Evolutionary conservation across 2,329 filamentous ascomycete genomes (phyloP).

Genomic region (Fusarium coicis): DNA sequence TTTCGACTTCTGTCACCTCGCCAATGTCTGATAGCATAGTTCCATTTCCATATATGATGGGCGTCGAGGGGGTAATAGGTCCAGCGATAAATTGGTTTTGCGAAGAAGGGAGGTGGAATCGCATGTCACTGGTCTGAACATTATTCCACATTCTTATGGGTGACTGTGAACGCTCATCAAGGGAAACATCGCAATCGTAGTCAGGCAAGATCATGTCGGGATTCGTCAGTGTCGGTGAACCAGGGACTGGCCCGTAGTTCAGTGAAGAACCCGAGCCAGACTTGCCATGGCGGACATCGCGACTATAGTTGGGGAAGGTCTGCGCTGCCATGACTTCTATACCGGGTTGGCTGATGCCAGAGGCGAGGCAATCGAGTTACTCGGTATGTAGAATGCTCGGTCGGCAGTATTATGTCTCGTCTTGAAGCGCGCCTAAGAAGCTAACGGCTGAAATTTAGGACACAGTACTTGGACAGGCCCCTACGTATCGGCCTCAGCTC

Average conservation of each 20-base stretch:
- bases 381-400: not conserved
- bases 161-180: conserved; percentile 62
- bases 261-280: conserved; percentile 41
- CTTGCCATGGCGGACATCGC: conserved; percentile 45
- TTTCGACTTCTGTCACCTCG: conserved; percentile 66
- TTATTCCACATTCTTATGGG: conserved; percentile 65
- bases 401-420: conserved; percentile 7
- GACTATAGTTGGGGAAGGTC: conserved; percentile 40
- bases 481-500: conserved; percentile 22
- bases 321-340: conserved; percentile 47
- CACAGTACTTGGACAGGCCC: conserved; percentile 17
- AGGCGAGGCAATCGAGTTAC: not conserved
- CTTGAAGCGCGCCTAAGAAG: conserved; percentile 18
- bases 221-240: conserved; percentile 89
- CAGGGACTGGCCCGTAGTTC: conserved; percentile 64
- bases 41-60: conserved; percentile 75
- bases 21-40: conserved; percentile 76
- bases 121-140: conserved; percentile 49
- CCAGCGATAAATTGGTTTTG: conserved; percentile 54
- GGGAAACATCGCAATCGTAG: conserved; percentile 68
- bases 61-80: conserved; percentile 65
- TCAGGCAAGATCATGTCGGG: conserved; percentile 94
- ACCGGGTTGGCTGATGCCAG: not conserved
- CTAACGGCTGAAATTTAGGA: conserved; percentile 11
- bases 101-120: conserved; percentile 57